phyloP scores from a whole-genome alignment of 2,329 filamentous ascomycete genomes.

The Trichoderma simmonsii region DNA sequence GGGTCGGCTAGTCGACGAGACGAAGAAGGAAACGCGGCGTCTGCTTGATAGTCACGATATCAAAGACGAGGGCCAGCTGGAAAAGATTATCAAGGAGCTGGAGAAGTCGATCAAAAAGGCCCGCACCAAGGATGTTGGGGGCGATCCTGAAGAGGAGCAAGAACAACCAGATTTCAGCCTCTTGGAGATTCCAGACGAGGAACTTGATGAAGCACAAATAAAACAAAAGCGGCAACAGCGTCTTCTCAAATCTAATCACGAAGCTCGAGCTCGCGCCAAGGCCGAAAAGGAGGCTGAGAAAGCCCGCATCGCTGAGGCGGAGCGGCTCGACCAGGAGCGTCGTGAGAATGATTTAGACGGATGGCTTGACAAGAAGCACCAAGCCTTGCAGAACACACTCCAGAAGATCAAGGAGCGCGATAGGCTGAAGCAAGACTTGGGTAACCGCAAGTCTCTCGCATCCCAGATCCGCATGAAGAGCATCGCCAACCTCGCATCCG shows the following conservation, averaged over 20 bases:
- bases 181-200: constrained; percentile 83
- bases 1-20: constrained; percentile 65
- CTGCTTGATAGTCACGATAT: constrained; percentile 87
- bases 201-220: constrained; percentile 84
- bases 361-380: constrained; percentile 81
- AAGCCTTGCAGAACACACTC: constrained; percentile 66
- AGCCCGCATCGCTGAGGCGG: constrained; percentile 76
- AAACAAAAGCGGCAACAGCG: constrained; percentile 93
- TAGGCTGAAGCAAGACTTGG: constrained; percentile 86
- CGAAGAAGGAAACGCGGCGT: constrained; percentile 86
- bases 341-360: constrained; percentile 78
- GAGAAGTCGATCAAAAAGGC: constrained; percentile 88
- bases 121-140: constrained; percentile 88
- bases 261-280: constrained; percentile 89
- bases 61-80: constrained; percentile 83
- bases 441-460: constrained; percentile 93
- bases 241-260: constrained; percentile 90
- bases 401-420: constrained; percentile 91
- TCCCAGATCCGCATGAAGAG: constrained; percentile 98
- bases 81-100: constrained; percentile 80
- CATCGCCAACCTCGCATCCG: constrained; percentile 91
- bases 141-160: constrained; percentile 73
- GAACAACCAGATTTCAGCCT: constrained; percentile 84
- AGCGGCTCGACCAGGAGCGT: constrained; percentile 77
- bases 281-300: constrained; percentile 93